Evolutionary conservation across 2,329 filamentous ascomycete species (phyloP), one percentile per base, ranked within the genome.

Genomic region (Clarireedia homoeocarpa): DNA sequence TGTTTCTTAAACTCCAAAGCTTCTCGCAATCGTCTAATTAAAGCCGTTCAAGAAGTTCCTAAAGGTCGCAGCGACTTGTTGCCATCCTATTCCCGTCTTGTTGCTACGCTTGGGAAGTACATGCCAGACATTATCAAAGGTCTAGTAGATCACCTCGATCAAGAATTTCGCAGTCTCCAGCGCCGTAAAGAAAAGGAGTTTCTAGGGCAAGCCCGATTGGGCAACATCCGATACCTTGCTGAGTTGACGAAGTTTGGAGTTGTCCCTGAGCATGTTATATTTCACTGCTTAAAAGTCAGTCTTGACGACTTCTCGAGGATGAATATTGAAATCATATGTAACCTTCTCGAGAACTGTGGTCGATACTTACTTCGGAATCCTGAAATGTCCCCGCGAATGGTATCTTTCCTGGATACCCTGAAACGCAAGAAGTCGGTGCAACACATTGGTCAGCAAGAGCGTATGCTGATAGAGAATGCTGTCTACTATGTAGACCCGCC

Each of bases 321-420:
- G 88, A 99, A 99, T 67, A 96, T 99, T 61, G 95, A 99, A 71
- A 96, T 99, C 65, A 92, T 99, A 61, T 95, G 91, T 67, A 95
- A 95, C 67, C 77, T 99, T 27, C 79, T 99, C 23, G 94, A 99
- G 71, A 97, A 97, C 62, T 99, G 95, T 67, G 94, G 94, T 45
- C 84, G 94, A 17, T 99, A 96, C 71, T 77, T 99, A 23, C 79
- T 99, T 57, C 89, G 92, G 50, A 97, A 94, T 63, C 86, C 90
- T 0, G 91, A 97, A 60, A 97, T 95, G 0, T 86, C 89, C 9
- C 92, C 92, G 7, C 85, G 94, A 45, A 99, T 99, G 94, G 77
- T 80, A 1, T 92, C 89, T 0, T 99, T 99, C 70, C 74, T 99
- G 24, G 94, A 99, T 71, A 99, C 91, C 0, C 76, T 99, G 14